A percentile compares a stretch with the other conserved stretches of the same genome.
phyloP scores from a whole-genome alignment of 768 basidiomycete genomes.

The Mycena latifolia region DNA sequence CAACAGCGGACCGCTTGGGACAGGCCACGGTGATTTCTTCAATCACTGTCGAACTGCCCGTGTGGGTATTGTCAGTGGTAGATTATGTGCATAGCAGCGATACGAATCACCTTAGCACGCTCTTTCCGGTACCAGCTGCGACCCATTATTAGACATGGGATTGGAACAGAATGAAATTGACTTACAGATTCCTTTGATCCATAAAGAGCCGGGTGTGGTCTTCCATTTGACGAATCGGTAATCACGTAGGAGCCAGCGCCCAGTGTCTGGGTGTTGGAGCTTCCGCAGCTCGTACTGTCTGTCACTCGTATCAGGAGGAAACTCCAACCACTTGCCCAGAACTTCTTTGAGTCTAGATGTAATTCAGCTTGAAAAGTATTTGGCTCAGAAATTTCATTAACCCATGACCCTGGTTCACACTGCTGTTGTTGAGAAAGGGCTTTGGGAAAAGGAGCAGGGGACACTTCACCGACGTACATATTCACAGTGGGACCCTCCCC shows the following conservation, averaged over 20 bases:
- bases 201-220: neutral
- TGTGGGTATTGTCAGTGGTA: neutral
- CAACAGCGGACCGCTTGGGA: conserved; percentile 1
- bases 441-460: neutral
- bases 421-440: neutral
- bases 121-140: neutral
- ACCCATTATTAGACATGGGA: neutral
- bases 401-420: neutral
- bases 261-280: neutral
- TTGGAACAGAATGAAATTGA: neutral
- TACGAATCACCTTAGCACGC: neutral
- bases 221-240: neutral
- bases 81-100: neutral
- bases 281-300: neutral
- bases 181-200: conserved; percentile 5
- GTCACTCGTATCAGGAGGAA: neutral
- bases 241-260: neutral
- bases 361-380: neutral
- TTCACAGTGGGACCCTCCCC: neutral
- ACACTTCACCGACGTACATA: neutral
- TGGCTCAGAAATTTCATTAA: neutral
- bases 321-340: neutral
- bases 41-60: neutral
- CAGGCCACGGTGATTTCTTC: neutral
- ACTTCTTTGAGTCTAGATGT: neutral